phyloP scores from a whole-genome alignment of 306 rosid genomes.

The Ziziphus jujuba region DNA sequence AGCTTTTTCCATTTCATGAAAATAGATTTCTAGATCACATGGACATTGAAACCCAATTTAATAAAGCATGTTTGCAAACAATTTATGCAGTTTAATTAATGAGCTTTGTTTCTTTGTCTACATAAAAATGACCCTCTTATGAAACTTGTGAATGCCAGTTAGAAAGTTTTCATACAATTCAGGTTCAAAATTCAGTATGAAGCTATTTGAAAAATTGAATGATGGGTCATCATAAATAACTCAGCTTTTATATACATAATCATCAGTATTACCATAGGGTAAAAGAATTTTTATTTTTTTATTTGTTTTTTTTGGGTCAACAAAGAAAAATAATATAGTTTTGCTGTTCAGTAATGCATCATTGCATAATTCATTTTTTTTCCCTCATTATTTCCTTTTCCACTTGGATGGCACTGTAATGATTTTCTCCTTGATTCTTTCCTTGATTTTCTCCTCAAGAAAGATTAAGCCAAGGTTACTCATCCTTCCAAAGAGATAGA shows the following conservation, averaged over 20 bases:
- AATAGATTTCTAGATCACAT: slow-evolving; percentile 3
- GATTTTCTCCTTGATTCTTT: slow-evolving; percentile 18
- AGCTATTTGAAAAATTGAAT: too few relatives aligned
- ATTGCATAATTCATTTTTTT: background rate
- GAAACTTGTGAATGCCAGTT: too few relatives aligned
- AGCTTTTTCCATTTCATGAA: background rate
- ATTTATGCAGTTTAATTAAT: background rate
- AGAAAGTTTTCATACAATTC: too few relatives aligned
- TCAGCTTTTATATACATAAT: too few relatives aligned
- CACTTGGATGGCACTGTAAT: background rate
- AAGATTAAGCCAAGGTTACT: background rate
- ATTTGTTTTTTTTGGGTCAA: background rate
- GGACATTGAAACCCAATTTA: slow-evolving; percentile 5
- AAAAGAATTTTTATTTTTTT: too few relatives aligned
- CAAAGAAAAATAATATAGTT: background rate
- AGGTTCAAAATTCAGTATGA: too few relatives aligned
- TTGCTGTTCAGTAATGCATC: background rate
- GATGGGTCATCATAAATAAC: too few relatives aligned
- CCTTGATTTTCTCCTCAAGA: slow-evolving; percentile 24
- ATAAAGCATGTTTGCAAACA: background rate
- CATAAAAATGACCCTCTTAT: too few relatives aligned
- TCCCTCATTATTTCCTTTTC: background rate
- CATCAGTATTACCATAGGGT: too few relatives aligned
- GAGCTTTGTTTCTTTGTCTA: too few relatives aligned
- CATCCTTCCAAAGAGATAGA: background rate